These are phyloP conservation scores for Sporisorium graminicola DNA, from an alignment of 1,284 basidiomycete genomes.

Conservation along the genomic window DNA sequence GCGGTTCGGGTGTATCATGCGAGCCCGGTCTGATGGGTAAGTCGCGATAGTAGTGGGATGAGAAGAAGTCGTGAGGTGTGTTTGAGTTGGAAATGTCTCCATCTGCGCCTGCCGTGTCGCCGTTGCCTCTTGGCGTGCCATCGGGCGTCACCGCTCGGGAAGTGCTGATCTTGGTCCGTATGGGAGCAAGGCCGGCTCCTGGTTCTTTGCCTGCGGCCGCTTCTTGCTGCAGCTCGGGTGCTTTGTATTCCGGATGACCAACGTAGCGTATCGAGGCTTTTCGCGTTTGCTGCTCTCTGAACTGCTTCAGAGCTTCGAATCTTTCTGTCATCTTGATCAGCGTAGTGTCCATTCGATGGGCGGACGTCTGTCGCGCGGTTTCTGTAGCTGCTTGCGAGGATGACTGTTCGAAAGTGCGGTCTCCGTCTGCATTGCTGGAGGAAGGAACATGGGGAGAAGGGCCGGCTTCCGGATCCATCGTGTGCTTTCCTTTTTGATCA, in stretches of 20 bases:
- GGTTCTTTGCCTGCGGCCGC: background rate
- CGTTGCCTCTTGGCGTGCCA: background rate
- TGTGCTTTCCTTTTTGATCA: background rate
- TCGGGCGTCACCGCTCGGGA: conserved; percentile 13
- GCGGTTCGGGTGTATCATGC: background rate
- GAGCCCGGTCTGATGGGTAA: background rate
- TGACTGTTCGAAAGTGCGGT: background rate
- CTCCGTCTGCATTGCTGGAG: background rate
- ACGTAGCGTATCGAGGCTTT: conserved; percentile 25
- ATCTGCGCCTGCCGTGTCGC: conserved; percentile 9
- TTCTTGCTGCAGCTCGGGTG: conserved; percentile 3
- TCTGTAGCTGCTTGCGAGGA: background rate
- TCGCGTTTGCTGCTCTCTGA: conserved; percentile 15
- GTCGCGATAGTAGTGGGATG: no score
- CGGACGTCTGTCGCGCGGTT: no score
- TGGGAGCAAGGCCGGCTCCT: conserved; percentile 9
- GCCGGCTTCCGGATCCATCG: no score
- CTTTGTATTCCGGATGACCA: conserved; percentile 20
- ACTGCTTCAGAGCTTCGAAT: conserved; percentile 1
- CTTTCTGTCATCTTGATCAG: conserved; percentile 12
- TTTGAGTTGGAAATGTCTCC: conserved; percentile 22
- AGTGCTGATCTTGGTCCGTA: background rate
- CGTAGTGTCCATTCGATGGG: background rate
- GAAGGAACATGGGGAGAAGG: background rate
- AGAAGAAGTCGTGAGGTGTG: background rate